Conservation (phyloP, 2,329 filamentous ascomycete species). For the Aspergillus oerlinghausenensis region DNA sequence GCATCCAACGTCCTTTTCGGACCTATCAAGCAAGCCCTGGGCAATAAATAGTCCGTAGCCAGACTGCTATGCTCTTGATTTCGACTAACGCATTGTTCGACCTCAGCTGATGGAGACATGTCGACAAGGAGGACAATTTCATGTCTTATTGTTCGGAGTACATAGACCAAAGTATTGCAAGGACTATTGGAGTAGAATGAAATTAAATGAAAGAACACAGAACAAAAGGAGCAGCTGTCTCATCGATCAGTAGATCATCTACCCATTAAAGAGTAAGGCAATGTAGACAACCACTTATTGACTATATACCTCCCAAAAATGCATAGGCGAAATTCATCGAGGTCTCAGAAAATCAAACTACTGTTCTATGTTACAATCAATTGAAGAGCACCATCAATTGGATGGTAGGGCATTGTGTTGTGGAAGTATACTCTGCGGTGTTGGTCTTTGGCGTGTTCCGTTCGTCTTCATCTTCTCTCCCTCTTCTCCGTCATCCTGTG, state of each 20-base stretch:
- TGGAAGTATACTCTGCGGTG: constrained; percentile 10
- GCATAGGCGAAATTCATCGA: neutral
- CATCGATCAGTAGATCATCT: neutral
- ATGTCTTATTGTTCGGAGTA: neutral
- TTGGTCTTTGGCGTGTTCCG: constrained; percentile 22
- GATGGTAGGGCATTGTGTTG: neutral
- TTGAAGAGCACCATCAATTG: neutral
- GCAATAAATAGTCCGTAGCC: neutral
- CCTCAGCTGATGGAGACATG: neutral
- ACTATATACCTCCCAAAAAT: neutral
- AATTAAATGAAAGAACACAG: neutral
- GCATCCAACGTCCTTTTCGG: neutral
- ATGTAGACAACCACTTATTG: neutral
- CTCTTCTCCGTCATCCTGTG: constrained; percentile 6
- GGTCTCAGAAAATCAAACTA: neutral
- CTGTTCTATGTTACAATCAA: neutral
- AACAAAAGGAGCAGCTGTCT: neutral
- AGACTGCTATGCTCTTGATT: neutral
- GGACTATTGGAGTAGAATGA: neutral
- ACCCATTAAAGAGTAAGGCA: neutral
- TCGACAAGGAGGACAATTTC: neutral
- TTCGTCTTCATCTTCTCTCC: constrained; percentile 6
- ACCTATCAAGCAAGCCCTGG: neutral
- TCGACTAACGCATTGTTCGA: neutral
- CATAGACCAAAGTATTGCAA: neutral